A percentile compares a stretch with the other conserved stretches of the same genome.
Conservation (phyloP, 2,329 filamentous ascomycete species). For the Exophiala oligosperma region DNA sequence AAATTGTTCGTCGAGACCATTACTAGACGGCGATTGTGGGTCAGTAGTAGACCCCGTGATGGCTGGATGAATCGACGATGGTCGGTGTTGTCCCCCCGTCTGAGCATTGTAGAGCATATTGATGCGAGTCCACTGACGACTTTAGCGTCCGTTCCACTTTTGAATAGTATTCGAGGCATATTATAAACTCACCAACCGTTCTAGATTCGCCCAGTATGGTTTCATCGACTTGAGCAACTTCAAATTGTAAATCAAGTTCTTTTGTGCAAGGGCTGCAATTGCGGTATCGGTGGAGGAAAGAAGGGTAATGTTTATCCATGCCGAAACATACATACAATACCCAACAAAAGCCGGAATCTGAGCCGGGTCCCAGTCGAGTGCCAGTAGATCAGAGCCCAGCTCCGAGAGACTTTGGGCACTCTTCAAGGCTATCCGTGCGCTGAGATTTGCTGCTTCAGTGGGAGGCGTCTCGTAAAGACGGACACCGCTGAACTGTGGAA, state of each 20-base stretch:
- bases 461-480: constrained; percentile 2
- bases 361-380: constrained; percentile 12
- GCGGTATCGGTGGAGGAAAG: constrained; percentile 8
- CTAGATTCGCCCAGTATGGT: constrained; percentile 12
- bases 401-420: constrained; percentile 10
- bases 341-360: constrained; percentile 15
- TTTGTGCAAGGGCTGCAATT: constrained; percentile 2
- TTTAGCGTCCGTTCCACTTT: neutral
- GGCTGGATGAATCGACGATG: too few species aligned
- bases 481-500: constrained; percentile 14
- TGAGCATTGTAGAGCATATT: constrained; percentile 10
- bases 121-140: neutral
- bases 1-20: too few species aligned
- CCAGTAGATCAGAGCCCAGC: constrained; percentile 11
- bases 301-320: constrained; percentile 11
- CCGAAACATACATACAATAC: constrained; percentile 17
- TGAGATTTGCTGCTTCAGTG: constrained; percentile 7
- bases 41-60: too few species aligned
- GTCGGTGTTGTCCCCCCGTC: too few species aligned
- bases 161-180: too few species aligned
- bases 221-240: constrained; percentile 14
- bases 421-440: constrained; percentile 13
- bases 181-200: constrained; percentile 10
- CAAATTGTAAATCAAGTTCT: constrained; percentile 10
- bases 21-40: too few species aligned